Percentiles rank a stretch among this genome's conserved stretches.
phyloP scores from a whole-genome alignment of 2,329 filamentous ascomycete genomes.

The Fusarium kyushuense region DNA sequence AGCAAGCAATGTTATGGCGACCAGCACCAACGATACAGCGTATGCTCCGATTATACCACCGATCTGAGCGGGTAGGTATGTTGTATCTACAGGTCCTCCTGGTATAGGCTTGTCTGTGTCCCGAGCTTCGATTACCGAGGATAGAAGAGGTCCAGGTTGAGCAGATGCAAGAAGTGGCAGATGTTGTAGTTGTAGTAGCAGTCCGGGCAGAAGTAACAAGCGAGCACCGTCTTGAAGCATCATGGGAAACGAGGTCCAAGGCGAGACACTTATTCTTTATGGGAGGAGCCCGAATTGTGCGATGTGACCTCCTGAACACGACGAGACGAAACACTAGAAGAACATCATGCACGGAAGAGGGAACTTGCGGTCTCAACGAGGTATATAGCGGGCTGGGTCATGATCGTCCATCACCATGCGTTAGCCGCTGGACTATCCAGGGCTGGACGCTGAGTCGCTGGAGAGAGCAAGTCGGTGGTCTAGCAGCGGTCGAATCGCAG shows the following conservation, averaged over 20 bases:
- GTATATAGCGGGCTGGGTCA: constrained; percentile 70
- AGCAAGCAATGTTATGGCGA: constrained; percentile 74
- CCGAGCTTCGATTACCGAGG: constrained; percentile 42
- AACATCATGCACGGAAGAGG: constrained; percentile 58
- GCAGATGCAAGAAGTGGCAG: constrained; percentile 45
- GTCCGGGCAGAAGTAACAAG: constrained; percentile 46
- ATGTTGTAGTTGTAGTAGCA: constrained; percentile 43
- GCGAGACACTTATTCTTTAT: constrained; percentile 49
- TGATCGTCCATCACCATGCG: constrained; percentile 58
- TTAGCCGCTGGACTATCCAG: constrained; percentile 56
- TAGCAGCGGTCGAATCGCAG: constrained; percentile 49
- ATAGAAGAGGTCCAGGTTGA: constrained; percentile 50
- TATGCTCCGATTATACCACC: constrained; percentile 87
- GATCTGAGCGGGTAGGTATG: constrained; percentile 82
- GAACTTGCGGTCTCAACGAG: constrained; percentile 59
- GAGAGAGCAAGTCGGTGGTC: constrained; percentile 34
- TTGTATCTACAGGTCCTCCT: constrained; percentile 67
- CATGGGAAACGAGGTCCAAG: constrained; percentile 50
- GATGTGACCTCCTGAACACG: constrained; percentile 58
- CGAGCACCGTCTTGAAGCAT: constrained; percentile 54
- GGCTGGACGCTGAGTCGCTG: constrained; percentile 59
- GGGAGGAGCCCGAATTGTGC: constrained; percentile 50
- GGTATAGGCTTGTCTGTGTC: constrained; percentile 70
- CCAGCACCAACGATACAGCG: constrained; percentile 78
- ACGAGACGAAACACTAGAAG: constrained; percentile 64